Base-by-base conservation (phyloP, 192 early-diverging fungal species). In the Entomortierella beljakovae region DNA sequence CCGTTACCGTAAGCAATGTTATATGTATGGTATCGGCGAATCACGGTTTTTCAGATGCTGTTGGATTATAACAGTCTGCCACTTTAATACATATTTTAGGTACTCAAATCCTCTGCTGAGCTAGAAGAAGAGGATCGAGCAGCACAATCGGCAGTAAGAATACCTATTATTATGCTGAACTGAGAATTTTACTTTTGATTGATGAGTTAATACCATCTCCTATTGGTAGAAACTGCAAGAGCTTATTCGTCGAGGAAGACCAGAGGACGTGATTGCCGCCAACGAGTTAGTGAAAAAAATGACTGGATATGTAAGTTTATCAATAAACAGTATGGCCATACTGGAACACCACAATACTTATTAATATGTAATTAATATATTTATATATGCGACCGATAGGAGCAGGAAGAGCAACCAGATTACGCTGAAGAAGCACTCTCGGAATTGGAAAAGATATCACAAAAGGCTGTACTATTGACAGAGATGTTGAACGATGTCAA, bases 281-380 rank as follows among this genome's bases (percentile, higher is more conserved):
- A 99, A 99, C 48, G 92, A 95, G 64, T 81, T 99, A 58, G 99
- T 99, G 93, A 99, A 99, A 80, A 86, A 98, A 51, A 96, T 99
- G 87, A 90, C 97, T 8, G 98, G 98, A 51, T 99, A 97, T 72
- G 70, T 72, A 58, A 33, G 70, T 62, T 38, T 38, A 35, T 35
- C n/a, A n/a, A n/a, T n/a, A n/a, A n/a, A n/a, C n/a, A n/a, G n/a
- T n/a, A n/a, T n/a, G n/a, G n/a, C n/a, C n/a, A n/a, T n/a, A n/a
- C n/a, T n/a, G n/a, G n/a, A n/a, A n/a, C n/a, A n/a, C n/a, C n/a
- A n/a, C n/a, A n/a, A n/a, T n/a, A n/a, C n/a, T n/a, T n/a, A n/a
- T n/a, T n/a, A n/a, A n/a, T n/a, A n/a, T n/a, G n/a, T n/a, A n/a
- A n/a, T n/a, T n/a, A n/a, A n/a, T n/a, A n/a, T n/a, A n/a, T n/a